phyloP scores from a whole-genome alignment of 768 basidiomycete genomes.

The Russula foetens region DNA sequence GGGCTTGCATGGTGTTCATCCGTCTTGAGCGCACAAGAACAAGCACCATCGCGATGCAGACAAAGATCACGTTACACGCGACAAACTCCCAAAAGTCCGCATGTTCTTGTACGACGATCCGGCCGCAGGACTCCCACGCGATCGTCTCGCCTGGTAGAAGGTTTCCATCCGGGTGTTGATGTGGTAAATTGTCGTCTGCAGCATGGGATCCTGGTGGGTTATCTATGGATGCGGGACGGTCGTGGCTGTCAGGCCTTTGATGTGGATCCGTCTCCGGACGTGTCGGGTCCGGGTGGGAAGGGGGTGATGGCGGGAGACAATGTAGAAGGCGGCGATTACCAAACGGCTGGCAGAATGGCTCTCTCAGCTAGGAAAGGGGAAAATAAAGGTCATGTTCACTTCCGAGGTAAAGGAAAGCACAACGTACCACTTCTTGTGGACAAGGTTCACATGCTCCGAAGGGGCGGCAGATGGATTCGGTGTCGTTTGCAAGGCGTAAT shows the following conservation, averaged over 20 bases:
- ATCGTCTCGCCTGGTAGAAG: conserved; percentile 47
- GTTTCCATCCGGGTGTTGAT: conserved; percentile 11
- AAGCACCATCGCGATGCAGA: conserved; percentile 52
- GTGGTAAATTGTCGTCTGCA: conserved; percentile 4
- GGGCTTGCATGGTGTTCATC: conserved; percentile 65
- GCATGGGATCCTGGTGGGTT: conserved; percentile 5
- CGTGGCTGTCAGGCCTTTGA: conserved; percentile 24
- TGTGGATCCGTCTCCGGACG: conserved; percentile 1
- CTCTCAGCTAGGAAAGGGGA: conserved; percentile 45
- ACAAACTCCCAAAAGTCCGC: conserved; percentile 90
- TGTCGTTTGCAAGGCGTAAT: conserved; percentile 13
- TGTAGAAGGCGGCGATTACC: conserved; percentile 88
- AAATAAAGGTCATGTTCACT: background rate
- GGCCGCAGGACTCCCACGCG: conserved; percentile 92
- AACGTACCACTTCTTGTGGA: conserved; percentile 33
- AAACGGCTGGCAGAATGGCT: conserved; percentile 94
- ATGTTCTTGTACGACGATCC: conserved; percentile 68
- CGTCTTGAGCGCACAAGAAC: conserved; percentile 62
- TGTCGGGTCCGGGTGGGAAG: conserved; percentile 9
- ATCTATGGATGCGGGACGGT: background rate
- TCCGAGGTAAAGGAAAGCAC: background rate
- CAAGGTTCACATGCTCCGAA: conserved; percentile 35
- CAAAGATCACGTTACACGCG: conserved; percentile 73
- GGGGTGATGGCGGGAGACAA: conserved; percentile 40
- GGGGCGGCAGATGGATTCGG: conserved; percentile 21